These are phyloP conservation scores for Botrytis paeoniae DNA, from an alignment of 2,329 filamentous ascomycete genomes.

Conservation along the genomic window DNA sequence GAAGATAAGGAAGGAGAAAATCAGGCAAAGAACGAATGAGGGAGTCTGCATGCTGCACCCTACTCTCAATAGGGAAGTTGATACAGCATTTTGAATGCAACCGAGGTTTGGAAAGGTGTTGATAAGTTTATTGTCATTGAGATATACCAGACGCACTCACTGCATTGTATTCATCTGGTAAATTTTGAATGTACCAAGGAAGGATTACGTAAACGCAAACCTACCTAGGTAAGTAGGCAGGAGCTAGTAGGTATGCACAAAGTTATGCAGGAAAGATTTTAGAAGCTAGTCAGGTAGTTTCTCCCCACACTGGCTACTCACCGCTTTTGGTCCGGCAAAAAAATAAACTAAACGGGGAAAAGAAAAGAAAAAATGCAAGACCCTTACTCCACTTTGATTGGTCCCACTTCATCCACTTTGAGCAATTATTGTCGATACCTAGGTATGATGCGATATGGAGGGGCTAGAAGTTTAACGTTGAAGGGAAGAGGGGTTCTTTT, in stretches of 20 bases:
- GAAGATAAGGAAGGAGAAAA: background rate
- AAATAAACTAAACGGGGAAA: background rate
- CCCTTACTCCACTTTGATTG: constrained; percentile 1
- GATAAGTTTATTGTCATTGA: background rate
- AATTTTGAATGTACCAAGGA: background rate
- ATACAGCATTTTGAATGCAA: background rate
- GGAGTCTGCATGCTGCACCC: background rate
- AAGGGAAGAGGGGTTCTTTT: constrained; percentile 1
- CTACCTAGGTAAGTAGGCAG: too few relatives aligned
- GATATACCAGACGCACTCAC: background rate
- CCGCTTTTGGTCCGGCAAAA: background rate
- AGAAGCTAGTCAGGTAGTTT: background rate
- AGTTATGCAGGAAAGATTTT: background rate
- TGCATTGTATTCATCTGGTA: background rate
- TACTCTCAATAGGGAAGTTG: background rate
- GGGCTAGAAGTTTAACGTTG: constrained; percentile 2
- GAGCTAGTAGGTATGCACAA: too few relatives aligned
- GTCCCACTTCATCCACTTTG: background rate
- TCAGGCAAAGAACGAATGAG: background rate
- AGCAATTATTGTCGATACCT: background rate
- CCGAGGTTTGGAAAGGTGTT: background rate
- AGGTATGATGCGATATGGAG: background rate
- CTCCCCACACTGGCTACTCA: background rate
- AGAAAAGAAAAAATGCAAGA: background rate
- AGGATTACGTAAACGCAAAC: background rate